phyloP scores from a whole-genome alignment of 208 protist species.

The Lotmaria passim region DNA sequence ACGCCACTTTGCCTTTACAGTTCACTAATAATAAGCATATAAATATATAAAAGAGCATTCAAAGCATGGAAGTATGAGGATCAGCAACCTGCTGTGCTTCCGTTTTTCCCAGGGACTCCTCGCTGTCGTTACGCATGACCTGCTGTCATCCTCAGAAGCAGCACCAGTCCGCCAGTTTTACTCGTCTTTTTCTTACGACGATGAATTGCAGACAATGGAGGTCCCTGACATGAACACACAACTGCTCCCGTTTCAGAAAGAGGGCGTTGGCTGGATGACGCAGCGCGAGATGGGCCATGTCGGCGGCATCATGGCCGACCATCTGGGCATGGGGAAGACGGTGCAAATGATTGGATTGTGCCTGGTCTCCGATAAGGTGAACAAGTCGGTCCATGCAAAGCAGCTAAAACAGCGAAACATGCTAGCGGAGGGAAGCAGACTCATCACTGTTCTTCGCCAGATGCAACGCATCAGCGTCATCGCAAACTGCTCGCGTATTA shows the following conservation, averaged over 20 bases:
- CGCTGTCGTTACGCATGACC: constrained; percentile 48
- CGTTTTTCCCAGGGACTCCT: constrained; percentile 21
- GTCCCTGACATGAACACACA: constrained; percentile 68
- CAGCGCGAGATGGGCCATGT: constrained; percentile 75
- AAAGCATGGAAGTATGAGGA: constrained; percentile 28
- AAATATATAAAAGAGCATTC: not conserved
- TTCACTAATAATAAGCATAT: not conserved
- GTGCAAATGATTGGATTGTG: constrained; percentile 93
- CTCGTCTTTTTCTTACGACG: constrained; percentile 76
- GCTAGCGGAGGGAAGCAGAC: constrained; percentile 56
- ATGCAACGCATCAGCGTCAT: constrained; percentile 84
- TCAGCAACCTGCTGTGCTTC: constrained; percentile 33
- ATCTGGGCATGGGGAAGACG: constrained; percentile 93
- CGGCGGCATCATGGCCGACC: constrained; percentile 92
- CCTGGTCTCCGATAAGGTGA: constrained; percentile 68
- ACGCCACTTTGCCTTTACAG: no score
- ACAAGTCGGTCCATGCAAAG: constrained; percentile 37
- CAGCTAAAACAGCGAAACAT: constrained; percentile 37
- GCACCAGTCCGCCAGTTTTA: constrained; percentile 80
- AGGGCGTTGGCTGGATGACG: constrained; percentile 92
- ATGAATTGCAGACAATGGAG: constrained; percentile 63
- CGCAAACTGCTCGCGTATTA: constrained; percentile 85
- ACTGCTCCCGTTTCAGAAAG: constrained; percentile 90
- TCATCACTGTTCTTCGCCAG: constrained; percentile 84
- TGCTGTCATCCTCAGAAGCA: constrained; percentile 49